phyloP scores from a whole-genome alignment of 2,329 filamentous ascomycete genomes.

The Pestalotiopsis sp. region DNA sequence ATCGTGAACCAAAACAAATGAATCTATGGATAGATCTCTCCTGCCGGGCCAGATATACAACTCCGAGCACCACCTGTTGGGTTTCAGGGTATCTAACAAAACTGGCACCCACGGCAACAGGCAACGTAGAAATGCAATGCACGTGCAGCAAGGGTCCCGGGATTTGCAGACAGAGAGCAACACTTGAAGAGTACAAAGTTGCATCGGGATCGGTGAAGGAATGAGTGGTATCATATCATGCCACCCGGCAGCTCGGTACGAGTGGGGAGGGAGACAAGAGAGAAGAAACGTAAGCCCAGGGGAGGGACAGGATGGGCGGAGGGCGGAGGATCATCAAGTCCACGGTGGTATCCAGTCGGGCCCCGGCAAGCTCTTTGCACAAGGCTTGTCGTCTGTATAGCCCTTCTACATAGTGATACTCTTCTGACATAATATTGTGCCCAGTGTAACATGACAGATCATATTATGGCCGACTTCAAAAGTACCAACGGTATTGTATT shows the following conservation, averaged over 20 bases:
- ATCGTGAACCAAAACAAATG: background rate
- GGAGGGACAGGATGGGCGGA: background rate
- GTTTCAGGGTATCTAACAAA: no score
- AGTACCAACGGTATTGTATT: no score
- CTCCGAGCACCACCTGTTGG: no score
- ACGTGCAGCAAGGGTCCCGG: background rate
- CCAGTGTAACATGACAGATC: no score
- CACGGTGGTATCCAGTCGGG: background rate
- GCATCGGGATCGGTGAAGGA: background rate
- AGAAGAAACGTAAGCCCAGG: background rate
- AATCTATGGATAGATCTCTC: no score
- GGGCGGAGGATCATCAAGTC: background rate
- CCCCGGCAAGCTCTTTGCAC: background rate
- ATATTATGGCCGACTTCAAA: no score
- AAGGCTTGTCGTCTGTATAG: background rate
- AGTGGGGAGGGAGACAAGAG: background rate
- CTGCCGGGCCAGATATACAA: no score
- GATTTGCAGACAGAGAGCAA: background rate
- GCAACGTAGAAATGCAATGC: background rate
- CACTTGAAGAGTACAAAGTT: background rate
- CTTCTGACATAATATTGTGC: no score
- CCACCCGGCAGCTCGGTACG: background rate
- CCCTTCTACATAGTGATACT: no score
- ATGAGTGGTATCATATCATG: background rate
- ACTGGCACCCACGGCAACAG: background rate